Evolutionary conservation across 1,139 yeast genomes (phyloP), one percentile per base, ranked within the genome.

Genomic region (Sugiyamaella castrensis): DNA sequence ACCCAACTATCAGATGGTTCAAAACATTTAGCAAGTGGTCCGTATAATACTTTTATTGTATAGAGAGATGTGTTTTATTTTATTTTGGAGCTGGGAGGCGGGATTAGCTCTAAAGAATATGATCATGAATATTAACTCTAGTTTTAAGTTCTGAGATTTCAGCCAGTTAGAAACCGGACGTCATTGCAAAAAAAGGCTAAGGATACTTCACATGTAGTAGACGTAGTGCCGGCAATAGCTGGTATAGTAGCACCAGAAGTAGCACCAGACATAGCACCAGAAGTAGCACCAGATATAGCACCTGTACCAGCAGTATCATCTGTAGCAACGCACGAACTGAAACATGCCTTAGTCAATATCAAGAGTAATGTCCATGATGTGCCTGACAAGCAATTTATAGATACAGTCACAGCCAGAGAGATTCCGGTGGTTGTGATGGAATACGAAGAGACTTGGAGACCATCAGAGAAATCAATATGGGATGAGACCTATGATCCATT

Each of bases 401-500:
- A n/a, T n/a, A n/a, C n/a, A n/a, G n/a, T n/a, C n/a, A n/a, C n/a
- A n/a, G n/a, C 32, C 34, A 38, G 28, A 26, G 42, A 38, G 39
- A 38, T 12, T 31, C 35, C 12, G 16, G 16, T 11, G 34, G 13
- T n/a, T 12, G 26, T 24, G 12, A 32, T 19, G n/a, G 15, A 29
- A 11, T 12, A 34, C 2, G 37, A 43, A 34, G 27, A 27, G 28
- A 7, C 12, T 27, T n/a, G 37, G 10, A 12, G 13, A 27, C 30
- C 29, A 28, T 9, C 33, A 19, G 33, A 34, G 16, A 19, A 37
- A 29, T 8, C 35, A 8, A 24, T 15, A 44, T 57, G 58, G 58
- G 53, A 49, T 12, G 54, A 46, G 11, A 52, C 44, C 12, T 57
- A 57, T 36, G 57, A 55, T 30, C 56, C 58, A 8, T 11, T 33